Base-by-base conservation (phyloP, 2,329 filamentous ascomycete genomes). In the Nemania sp. region DNA sequence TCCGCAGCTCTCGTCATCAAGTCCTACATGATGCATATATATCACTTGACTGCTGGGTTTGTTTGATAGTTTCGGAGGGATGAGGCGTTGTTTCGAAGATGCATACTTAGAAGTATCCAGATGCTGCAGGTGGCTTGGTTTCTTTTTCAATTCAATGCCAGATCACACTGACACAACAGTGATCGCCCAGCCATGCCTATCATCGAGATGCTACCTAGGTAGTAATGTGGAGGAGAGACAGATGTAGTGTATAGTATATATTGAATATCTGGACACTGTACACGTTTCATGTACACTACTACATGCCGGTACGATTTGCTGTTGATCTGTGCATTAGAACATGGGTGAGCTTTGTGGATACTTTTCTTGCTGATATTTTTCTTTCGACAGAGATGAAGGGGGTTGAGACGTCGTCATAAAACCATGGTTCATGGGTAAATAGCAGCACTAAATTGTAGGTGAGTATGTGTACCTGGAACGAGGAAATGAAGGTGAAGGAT, bases 101-200 rank as follows among this genome's bases (percentile, higher is more conserved):
- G 39, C 29, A 29, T 29, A 29, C 7, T 7, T 29, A 3, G 3
- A 29, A 29, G 25, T 29, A n/a, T n/a, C n/a, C n/a, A n/a, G n/a
- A n/a, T n/a, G n/a, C n/a, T n/a, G n/a, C n/a, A 29, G 25, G 25
- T 29, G 13, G 29, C 34, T 17, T 54, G 49, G 49, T 66, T 59
- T 58, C 57, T 51, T 60, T 64, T 61, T 58, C 50, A 21, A 54
- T 57, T 39, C 56, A 49, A 63, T 49, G 59, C 60, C 63, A 59
- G 63, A 67, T 67, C 58, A 63, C 57, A 61, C 59, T 67, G 57
- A 63, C 57, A 61, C 59, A 54, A 65, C 65, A 65, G 65, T 64
- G 68, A 70, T 71, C 66, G 66, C 62, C 66, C 68, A 62, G 43
- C 62, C 55, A 56, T 47, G 47, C 47, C 47, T 29, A 29, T 59